A percentile compares a stretch with the other conserved stretches of the same genome.
phyloP scores from a whole-genome alignment of 441 rosid species.

The Viola pubescens region DNA sequence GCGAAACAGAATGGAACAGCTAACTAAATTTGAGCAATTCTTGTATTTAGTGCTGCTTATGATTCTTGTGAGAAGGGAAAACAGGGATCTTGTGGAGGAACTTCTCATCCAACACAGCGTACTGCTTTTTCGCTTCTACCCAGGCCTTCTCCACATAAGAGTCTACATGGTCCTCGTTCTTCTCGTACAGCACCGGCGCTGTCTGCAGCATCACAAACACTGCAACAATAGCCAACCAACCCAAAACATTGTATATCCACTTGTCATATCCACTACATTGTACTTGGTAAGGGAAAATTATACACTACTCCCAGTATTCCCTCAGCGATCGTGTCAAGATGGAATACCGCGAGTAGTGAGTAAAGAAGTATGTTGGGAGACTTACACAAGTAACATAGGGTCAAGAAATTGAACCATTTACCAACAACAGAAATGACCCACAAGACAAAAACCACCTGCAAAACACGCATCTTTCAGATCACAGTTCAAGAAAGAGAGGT shows the following conservation, averaged over 20 bases:
- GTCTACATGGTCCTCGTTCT: conserved; percentile 39
- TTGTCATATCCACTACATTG: too few relatives aligned
- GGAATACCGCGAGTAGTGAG: too few relatives aligned
- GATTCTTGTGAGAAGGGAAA: conserved; percentile 14
- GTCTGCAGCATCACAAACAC: conserved; percentile 36
- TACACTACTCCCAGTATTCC: too few relatives aligned
- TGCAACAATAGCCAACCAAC: conserved; percentile 16
- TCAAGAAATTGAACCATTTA: conserved; percentile 44
- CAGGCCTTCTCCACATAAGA: conserved; percentile 38
- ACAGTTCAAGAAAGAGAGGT: background rate
- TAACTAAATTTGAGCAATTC: background rate
- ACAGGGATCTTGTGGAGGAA: conserved; percentile 31
- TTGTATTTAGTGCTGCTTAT: conserved; percentile 23
- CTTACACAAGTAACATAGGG: conserved; percentile 39
- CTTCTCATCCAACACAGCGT: conserved; percentile 36
- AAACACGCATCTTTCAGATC: background rate
- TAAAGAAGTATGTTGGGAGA: background rate
- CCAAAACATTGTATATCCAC: background rate
- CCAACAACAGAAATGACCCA: conserved; percentile 40
- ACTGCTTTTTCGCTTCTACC: conserved; percentile 37
- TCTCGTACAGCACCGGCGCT: conserved; percentile 40
- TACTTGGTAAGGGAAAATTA: too few relatives aligned
- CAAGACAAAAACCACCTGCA: conserved; percentile 34
- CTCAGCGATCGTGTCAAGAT: too few relatives aligned
- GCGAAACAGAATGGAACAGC: background rate